These are phyloP conservation scores for Datura wrightii DNA, from an alignment of 257 asterid genomes.

Conservation along the genomic window DNA sequence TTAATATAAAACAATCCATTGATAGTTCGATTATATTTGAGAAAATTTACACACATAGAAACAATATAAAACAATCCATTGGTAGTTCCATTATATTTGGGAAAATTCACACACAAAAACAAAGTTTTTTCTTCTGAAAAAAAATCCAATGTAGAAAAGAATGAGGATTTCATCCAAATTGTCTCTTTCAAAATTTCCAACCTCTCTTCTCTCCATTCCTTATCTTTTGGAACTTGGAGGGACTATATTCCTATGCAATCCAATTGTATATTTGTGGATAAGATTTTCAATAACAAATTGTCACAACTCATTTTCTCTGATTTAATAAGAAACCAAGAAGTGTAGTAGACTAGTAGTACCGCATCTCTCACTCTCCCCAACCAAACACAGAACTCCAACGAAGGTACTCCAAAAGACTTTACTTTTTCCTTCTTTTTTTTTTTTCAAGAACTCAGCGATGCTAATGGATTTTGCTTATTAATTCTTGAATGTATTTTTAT, in stretches of 20 bases:
- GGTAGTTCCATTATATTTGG: too few relatives aligned
- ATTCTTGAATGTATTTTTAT: neutral
- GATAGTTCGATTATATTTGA: too few relatives aligned
- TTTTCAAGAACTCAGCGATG: neutral
- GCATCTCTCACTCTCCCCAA: neutral
- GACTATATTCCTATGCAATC: slow-evolving; percentile 28
- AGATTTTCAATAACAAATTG: slow-evolving; percentile 16
- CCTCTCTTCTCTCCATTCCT: slow-evolving; percentile 28
- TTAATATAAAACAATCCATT: too few relatives aligned
- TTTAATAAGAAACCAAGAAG: neutral
- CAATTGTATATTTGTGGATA: slow-evolving; percentile 23
- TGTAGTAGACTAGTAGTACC: neutral
- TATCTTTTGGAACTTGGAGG: slow-evolving; percentile 28
- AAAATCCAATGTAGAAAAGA: neutral
- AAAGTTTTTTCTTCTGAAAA: neutral
- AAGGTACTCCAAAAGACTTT: neutral
- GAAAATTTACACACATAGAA: neutral
- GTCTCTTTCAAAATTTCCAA: slow-evolving; percentile 26
- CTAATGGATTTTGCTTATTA: neutral
- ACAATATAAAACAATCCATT: neutral
- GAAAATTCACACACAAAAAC: neutral
- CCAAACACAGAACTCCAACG: neutral
- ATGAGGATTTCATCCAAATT: neutral
- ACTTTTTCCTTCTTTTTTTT: neutral
- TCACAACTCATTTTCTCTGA: neutral